Evolutionary conservation across 225 moss, liverwort and hornwort genomes (phyloP).

Genomic region (Neckera pumila): DNA sequence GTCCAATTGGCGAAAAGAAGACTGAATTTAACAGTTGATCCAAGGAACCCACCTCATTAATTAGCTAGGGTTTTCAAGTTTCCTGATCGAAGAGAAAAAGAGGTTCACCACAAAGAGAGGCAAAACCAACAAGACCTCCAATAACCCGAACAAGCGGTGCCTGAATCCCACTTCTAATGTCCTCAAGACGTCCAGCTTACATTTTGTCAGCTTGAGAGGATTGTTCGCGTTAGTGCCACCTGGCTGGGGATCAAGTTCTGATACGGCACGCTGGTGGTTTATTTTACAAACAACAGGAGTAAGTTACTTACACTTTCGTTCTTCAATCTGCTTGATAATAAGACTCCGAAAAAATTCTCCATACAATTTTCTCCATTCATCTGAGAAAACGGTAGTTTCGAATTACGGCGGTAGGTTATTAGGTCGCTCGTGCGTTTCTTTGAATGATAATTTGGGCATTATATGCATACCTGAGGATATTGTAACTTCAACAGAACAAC

Average conservation of each 20-base stretch:
- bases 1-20: no score
- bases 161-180: background rate
- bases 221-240: background rate
- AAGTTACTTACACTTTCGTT: background rate
- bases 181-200: background rate
- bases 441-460: background rate
- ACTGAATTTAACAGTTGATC: background rate
- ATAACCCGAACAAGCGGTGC: background rate
- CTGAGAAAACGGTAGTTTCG: background rate
- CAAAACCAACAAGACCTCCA: background rate
- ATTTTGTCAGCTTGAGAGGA: background rate
- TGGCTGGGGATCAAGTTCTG: background rate
- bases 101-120: no score
- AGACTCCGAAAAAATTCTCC: background rate
- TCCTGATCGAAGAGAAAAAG: no score
- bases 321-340: background rate
- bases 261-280: background rate
- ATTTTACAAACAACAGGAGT: background rate
- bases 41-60: background rate
- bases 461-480: background rate
- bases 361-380: background rate
- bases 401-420: background rate
- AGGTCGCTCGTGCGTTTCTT: background rate
- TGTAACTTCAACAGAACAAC: background rate
- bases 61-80: background rate